Evolutionary conservation across 768 basidiomycete species (phyloP), one percentile per base, ranked within the genome.

Genomic region (Leccinum variicolor): DNA sequence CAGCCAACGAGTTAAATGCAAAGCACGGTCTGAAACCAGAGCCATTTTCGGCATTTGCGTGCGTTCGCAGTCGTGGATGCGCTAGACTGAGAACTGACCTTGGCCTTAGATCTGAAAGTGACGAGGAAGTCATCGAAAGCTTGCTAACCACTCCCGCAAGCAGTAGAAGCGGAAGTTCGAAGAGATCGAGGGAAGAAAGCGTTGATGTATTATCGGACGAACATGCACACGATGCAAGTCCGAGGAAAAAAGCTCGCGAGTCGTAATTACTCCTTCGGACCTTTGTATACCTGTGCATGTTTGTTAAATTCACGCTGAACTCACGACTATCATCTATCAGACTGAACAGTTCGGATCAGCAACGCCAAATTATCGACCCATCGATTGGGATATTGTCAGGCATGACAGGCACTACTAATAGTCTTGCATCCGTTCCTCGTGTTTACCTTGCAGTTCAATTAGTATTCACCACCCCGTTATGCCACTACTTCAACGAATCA

Each of bases 351-450:
- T 15, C 31, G 33, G 43, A 48, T 50, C 31, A 47, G 25, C n/a
- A 45, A 28, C 19, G 41, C 36, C 43, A 29, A 4, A 15, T 47
- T 36, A 54, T 63, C 36, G 25, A 65, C 47, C 21, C 15, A 53
- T 52, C 41, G 19, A 54, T 53, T 41, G n/a, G 5, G n/a, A 51
- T n/a, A 5, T 46, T 21, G 17, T 49, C 43, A 50, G 54, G 53
- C 33, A 41, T 19, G 52, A 48, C 29, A 55, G 33, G 34, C 41
- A 59, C 34, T 31, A 26, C 29, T 31, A 31, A 11, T 31, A 31
- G 13, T 49, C 6, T 29, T 50, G 10, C 14, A 25, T 94, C 71
- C 90, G 87, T 70, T 93, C 89, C 41, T 14, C 94, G 79, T 78
- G 59, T 91, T 81, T 17, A 92, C 78, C 34, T 25, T 23, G 46